Percentiles rank a stretch among this genome's conserved stretches.
These are phyloP conservation scores for Themeda triandra DNA, from an alignment of 176 grass and related monocot genomes.

Conservation along the genomic window DNA sequence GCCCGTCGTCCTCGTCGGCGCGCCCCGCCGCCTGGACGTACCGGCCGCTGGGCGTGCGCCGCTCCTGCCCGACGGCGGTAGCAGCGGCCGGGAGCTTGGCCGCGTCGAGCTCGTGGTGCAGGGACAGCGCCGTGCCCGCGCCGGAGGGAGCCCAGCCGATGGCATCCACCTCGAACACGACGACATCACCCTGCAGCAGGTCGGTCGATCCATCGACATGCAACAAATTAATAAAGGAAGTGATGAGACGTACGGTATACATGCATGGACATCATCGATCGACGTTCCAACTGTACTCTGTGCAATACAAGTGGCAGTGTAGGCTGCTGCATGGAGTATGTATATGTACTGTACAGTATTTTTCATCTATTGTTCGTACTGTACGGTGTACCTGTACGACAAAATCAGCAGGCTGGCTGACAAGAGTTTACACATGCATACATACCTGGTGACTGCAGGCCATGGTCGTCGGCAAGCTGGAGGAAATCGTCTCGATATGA, in stretches of 20 bases:
- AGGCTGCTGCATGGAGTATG: background rate
- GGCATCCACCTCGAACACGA: slow-evolving; percentile 29
- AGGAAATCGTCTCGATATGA: background rate
- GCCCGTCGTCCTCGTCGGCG: slow-evolving; percentile 21
- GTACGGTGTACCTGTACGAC: background rate
- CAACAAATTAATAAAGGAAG: background rate
- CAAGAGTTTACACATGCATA: background rate
- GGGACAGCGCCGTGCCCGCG: slow-evolving; percentile 25
- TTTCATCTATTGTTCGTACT: background rate
- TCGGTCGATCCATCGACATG: background rate
- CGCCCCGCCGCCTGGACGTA: slow-evolving; percentile 11
- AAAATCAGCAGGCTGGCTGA: too few species aligned
- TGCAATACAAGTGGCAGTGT: background rate
- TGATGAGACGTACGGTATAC: background rate
- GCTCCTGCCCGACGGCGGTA: background rate
- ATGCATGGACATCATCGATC: background rate
- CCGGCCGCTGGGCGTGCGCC: slow-evolving; percentile 3
- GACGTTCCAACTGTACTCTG: background rate
- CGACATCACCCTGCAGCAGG: slow-evolving; percentile 29
- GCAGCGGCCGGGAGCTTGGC: background rate
- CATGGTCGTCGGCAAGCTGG: background rate
- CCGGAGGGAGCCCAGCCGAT: slow-evolving; percentile 39
- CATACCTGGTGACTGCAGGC: background rate
- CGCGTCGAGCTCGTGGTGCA: background rate
- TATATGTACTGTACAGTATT: background rate